These are phyloP conservation scores for Stentor roeselii DNA, from an alignment of 73 alveolate species.

Conservation along the genomic window DNA sequence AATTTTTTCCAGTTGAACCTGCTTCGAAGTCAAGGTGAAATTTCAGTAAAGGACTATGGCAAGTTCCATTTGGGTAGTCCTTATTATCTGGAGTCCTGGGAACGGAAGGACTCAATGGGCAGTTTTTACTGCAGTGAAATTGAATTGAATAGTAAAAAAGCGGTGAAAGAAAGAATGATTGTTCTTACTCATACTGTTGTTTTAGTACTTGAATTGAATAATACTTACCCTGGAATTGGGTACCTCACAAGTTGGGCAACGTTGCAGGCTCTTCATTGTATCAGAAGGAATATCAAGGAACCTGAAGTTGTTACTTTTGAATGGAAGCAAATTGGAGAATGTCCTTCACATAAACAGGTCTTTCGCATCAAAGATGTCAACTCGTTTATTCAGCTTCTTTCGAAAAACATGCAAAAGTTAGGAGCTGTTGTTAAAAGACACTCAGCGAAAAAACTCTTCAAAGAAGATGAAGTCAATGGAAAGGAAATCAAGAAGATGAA, in stretches of 20 bases:
- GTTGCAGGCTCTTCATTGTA: constrained; percentile 37
- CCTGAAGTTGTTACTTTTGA: constrained; percentile 39
- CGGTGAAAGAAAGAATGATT: constrained; percentile 30
- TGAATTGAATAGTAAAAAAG: constrained; percentile 26
- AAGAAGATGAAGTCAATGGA: constrained; percentile 43
- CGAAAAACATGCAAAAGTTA: constrained; percentile 37
- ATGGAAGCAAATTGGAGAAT: constrained; percentile 46
- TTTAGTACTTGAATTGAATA: constrained; percentile 33
- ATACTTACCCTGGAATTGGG: constrained; percentile 30
- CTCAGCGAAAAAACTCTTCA: constrained; percentile 13
- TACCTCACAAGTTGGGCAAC: constrained; percentile 47
- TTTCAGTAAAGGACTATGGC: constrained; percentile 33
- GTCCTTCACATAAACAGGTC: constrained; percentile 28
- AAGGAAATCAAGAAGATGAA: constrained; percentile 36
- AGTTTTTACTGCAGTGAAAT: constrained; percentile 33
- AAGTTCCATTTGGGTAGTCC: constrained; percentile 43
- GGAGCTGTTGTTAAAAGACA: constrained; percentile 48
- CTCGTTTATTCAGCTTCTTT: constrained; percentile 28
- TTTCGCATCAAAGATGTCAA: constrained; percentile 16
- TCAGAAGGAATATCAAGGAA: constrained; percentile 34
- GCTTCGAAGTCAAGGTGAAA: constrained; percentile 27
- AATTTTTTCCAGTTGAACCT: constrained; percentile 29
- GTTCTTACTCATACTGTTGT: constrained; percentile 44
- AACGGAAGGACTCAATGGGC: constrained; percentile 29
- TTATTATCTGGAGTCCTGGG: constrained; percentile 39